Evolutionary conservation across 2,329 filamentous ascomycete genomes (phyloP), one percentile per base, ranked within the genome.

Genomic region (Magnaporthiopsis rhizophila): DNA sequence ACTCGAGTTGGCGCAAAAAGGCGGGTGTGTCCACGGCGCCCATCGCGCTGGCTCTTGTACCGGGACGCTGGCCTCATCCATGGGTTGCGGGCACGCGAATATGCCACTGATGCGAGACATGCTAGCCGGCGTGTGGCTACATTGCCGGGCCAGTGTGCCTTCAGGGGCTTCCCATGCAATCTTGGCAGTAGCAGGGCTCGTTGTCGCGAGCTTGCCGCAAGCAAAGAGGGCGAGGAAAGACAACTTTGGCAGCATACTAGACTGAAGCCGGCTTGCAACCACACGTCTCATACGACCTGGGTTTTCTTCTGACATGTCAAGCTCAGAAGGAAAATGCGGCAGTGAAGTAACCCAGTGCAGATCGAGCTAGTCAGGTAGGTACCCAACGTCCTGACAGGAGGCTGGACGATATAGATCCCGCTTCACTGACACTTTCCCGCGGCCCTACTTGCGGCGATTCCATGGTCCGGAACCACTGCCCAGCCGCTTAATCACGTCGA

Each of bases 1-100:
- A n/a, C 58, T 64, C 1, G 66, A 67, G 18, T 63, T 62, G 15
- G 66, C 66, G 45, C 72, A 74, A 36, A 66, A 66, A 0, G 72
- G 72, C 1, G 50, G 63, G 58, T 71, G 68, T 15, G 71, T 72
- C 71, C 71, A 74, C 0, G 71, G 72, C 0, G 61, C n/a, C 68
- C 67, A 71, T 57, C 15, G 63, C 1, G 57, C n/a, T 21, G 67
- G 67, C 13, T 64, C 58, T 58, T 21, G 7, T 9, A 24, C 21
- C 13, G 45, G 11, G 45, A 24, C 18, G 24, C 24, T 58, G 26
- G 24, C 18, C 57, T 58, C 45, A 21, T 53, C 45, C 57, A 58
- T 28, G 13, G 57, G 57, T 11, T 24, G 28, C 11, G 58, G 58
- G 30, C 58, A 60, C 5, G 28, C 21, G 26, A 32, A n/a, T 18